phyloP scores from a whole-genome alignment of 192 early-diverging fungal genomes.

The Backusella sp. region DNA sequence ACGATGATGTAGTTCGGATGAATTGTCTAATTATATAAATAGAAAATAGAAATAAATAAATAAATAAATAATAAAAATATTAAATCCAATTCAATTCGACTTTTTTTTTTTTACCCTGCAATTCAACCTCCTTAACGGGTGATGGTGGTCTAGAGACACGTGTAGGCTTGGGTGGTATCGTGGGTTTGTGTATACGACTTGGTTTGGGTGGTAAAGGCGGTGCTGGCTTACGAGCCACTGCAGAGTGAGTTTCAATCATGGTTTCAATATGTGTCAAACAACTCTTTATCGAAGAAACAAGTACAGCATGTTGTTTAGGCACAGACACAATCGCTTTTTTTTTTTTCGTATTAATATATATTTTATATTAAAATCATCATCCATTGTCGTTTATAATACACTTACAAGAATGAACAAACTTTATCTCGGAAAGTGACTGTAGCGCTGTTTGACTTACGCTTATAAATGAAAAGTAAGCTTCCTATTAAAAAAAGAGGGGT shows the following conservation, averaged over 20 bases:
- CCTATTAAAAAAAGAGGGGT: constrained; percentile 33
- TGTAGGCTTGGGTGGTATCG: constrained; percentile 57
- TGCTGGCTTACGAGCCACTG: constrained; percentile 10
- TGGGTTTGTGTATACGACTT: constrained; percentile 46
- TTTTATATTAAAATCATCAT: not conserved
- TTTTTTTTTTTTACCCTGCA: constrained; percentile 11
- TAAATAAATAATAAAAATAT: not conserved
- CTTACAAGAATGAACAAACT: constrained; percentile 60
- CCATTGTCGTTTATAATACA: not conserved
- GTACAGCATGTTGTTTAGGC: constrained; percentile 20
- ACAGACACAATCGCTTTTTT: constrained; percentile 27
- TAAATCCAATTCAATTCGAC: not conserved
- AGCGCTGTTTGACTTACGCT: constrained; percentile 42
- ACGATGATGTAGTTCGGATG: constrained; percentile 7
- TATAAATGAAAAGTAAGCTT: constrained; percentile 54
- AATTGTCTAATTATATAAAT: constrained; percentile 10
- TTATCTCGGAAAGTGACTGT: constrained; percentile 47
- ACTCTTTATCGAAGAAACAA: constrained; percentile 24
- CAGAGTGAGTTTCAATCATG: constrained; percentile 26
- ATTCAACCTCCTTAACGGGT: constrained; percentile 7
- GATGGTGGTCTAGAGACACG: constrained; percentile 14
- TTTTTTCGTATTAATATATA: not conserved
- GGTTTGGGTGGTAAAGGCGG: constrained; percentile 58
- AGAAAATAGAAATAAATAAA: not conserved
- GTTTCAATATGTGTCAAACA: constrained; percentile 31